phyloP scores from a whole-genome alignment of 805 yeast genomes.

The Priceomyces medius region DNA sequence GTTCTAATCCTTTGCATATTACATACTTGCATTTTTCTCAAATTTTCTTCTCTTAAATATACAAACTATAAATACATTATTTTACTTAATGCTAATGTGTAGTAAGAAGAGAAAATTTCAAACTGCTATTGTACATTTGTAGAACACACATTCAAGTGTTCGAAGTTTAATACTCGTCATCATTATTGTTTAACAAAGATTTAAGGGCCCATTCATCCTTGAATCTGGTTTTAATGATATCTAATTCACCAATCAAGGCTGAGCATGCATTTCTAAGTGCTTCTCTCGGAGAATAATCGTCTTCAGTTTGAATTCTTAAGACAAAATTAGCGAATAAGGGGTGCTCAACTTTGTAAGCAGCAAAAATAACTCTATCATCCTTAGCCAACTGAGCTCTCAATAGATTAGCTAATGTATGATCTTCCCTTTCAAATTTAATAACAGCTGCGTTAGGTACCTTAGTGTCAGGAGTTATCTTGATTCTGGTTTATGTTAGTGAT shows the following conservation, averaged over 20 bases:
- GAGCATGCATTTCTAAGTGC: constrained; percentile 91
- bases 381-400: constrained; percentile 81
- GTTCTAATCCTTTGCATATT: constrained; percentile 1
- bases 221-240: constrained; percentile 71
- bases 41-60: neutral
- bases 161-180: constrained; percentile 19
- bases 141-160: neutral
- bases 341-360: constrained; percentile 97
- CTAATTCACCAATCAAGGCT: constrained; percentile 75
- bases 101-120: constrained; percentile 1
- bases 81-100: neutral
- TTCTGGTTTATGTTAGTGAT: constrained; percentile 39
- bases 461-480: constrained; percentile 87
- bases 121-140: constrained; percentile 1
- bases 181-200: constrained; percentile 55
- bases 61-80: neutral
- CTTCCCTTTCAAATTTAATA: constrained; percentile 93
- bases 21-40: neutral
- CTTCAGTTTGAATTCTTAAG: constrained; percentile 93
- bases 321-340: constrained; percentile 95
- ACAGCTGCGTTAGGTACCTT: constrained; percentile 94
- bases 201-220: constrained; percentile 91
- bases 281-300: constrained; percentile 86
- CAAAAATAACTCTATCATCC: constrained; percentile 88
- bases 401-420: constrained; percentile 92